phyloP scores from a whole-genome alignment of 768 basidiomycete genomes.

The Pulveroboletus sp. region DNA sequence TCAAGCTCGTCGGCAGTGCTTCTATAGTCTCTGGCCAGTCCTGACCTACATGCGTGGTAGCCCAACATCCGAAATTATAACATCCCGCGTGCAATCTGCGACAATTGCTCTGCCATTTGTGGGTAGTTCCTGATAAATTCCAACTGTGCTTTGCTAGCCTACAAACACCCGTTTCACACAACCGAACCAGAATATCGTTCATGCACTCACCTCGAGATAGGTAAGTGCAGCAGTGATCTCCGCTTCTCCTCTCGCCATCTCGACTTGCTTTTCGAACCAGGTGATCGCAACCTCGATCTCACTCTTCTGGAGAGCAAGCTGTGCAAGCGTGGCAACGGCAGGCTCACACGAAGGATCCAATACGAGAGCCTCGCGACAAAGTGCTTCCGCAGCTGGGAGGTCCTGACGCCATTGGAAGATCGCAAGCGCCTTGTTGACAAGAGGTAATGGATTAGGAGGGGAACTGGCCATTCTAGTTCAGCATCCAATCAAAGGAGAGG shows the following conservation, averaged over 20 bases:
- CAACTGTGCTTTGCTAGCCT: slow-evolving; percentile 81
- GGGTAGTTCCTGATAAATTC: slow-evolving; percentile 84
- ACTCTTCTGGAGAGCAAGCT: slow-evolving; percentile 86
- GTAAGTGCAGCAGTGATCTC: slow-evolving; percentile 79
- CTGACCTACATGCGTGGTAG: slow-evolving; percentile 10
- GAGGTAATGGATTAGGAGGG: slow-evolving; percentile 79
- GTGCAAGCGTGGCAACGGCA: slow-evolving; percentile 92
- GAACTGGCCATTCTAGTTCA: slow-evolving; percentile 26
- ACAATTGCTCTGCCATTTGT: slow-evolving; percentile 69
- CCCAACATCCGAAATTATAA: slow-evolving; percentile 17
- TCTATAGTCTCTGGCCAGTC: slow-evolving; percentile 16
- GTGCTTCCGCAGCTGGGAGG: slow-evolving; percentile 70
- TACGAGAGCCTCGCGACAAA: slow-evolving; percentile 82
- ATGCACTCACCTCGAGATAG: slow-evolving; percentile 63
- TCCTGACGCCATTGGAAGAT: slow-evolving; percentile 96
- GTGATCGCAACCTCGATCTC: slow-evolving; percentile 81
- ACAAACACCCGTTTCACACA: not conserved
- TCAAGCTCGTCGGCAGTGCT: slow-evolving; percentile 1
- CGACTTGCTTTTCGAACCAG: slow-evolving; percentile 79
- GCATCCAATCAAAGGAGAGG: not conserved
- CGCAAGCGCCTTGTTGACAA: slow-evolving; percentile 97
- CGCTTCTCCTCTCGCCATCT: slow-evolving; percentile 84
- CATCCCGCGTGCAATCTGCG: slow-evolving; percentile 41
- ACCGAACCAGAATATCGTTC: not conserved
- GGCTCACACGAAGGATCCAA: slow-evolving; percentile 95